phyloP scores from a whole-genome alignment of 208 protist genomes.

The Trichomonas tenax region DNA sequence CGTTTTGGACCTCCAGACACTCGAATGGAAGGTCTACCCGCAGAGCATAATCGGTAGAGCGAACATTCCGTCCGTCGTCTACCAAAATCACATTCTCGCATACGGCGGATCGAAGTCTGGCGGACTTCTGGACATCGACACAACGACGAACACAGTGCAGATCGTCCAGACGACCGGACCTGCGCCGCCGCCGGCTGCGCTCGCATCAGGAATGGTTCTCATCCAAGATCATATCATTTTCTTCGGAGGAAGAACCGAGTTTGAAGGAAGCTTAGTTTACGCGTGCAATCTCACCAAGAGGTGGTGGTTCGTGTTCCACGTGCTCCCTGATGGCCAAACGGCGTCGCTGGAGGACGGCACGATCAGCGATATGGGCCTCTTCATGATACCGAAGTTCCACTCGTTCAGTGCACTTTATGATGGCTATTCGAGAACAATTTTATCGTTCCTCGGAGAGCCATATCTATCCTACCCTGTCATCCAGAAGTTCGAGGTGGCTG shows the following conservation, averaged over 20 bases:
- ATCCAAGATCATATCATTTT: not conserved
- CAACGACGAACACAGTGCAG: not conserved
- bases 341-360: not conserved
- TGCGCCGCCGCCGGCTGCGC: not conserved
- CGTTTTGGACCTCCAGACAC: not conserved
- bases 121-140: not conserved
- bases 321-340: not conserved
- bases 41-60: not conserved
- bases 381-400: not conserved
- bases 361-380: not conserved
- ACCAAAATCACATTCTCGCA: not conserved
- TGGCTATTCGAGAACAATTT: not conserved
- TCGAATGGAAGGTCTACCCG: not conserved
- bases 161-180: not conserved
- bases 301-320: slow-evolving; percentile 1
- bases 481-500: not conserved
- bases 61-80: not conserved
- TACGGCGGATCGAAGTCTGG: not conserved
- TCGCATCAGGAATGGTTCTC: not conserved
- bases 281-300: not conserved
- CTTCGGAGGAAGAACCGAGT: not conserved
- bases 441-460: not conserved
- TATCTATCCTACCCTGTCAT: not conserved
- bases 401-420: not conserved
- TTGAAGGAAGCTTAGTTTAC: not conserved